Evolutionary conservation across 148 eudicot species (phyloP), one percentile per base, ranked within the genome.

Genomic region (Rhododendron vialii): DNA sequence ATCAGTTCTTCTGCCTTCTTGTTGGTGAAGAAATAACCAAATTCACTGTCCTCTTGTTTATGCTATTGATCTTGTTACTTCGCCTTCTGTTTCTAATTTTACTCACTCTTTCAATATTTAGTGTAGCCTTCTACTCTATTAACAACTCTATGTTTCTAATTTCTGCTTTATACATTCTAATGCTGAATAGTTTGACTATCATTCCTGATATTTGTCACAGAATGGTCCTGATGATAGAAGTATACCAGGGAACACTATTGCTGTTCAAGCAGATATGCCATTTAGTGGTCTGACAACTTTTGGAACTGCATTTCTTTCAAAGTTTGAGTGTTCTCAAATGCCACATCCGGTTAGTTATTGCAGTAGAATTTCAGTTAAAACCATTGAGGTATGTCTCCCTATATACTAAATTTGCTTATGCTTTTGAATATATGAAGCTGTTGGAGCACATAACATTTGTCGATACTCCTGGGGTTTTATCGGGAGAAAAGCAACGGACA

Each of bases 241-340:
- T 89, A 90, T 97, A 89, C 99, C 99, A 13, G 99, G 99, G 84
- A 97, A 97, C 85, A 97, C 98, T 38, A 75, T 97, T 88, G 99
- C 99, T 80, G 99, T 97, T 82, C 99, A 95, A 92, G 98, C 99
- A 50, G 98, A 97, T 86, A 95, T 97, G 99, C 99, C 99, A 85
- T 97, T 90, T 89, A 93, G 93, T 67, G 98, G 99, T 87, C 94
- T 97, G 76, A 90, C 95, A 51, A 92, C 86, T 88, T 97, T 97
- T 82, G 99, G 99, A 69, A 92, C 94, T 77, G 91, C 99, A 79
- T 97, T 97, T 90, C 92, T 97, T 86, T 97, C 99, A 82, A 97
- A 97, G 84, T 97, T 97, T 86, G 95, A 97, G 90, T 97, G 99
- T 86, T 97, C 99, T 45, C 99, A 95, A 90, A 94, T 97, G 99